Percentiles rank a stretch among this genome's conserved stretches.
phyloP scores from a whole-genome alignment of 2,329 filamentous ascomycete genomes.

The Ophiostoma ulmi region DNA sequence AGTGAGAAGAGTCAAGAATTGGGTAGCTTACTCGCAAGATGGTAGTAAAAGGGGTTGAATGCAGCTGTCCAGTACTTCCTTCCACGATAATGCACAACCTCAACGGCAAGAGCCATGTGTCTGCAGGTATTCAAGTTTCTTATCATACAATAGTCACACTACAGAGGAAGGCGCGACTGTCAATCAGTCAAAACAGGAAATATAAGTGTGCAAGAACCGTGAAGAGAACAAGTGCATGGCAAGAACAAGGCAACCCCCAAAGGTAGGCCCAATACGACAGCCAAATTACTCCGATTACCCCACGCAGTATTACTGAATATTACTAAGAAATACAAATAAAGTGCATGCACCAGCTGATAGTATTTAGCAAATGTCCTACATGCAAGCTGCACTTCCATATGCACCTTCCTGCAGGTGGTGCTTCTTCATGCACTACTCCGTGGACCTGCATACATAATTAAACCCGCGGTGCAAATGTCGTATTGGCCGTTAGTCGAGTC shows the following conservation, averaged over 20 bases:
- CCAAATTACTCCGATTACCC: not conserved
- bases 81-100: not conserved
- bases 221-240: not conserved
- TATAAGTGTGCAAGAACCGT: no score
- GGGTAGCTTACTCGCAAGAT: no score
- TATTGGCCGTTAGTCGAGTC: slow-evolving; percentile 15
- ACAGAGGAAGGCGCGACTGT: not conserved
- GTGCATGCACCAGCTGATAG: slow-evolving; percentile 11
- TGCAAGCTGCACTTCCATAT: not conserved
- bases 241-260: not conserved
- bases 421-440: slow-evolving; percentile 17
- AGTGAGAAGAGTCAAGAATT: no score
- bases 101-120: not conserved
- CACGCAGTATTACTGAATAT: no score
- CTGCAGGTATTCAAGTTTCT: not conserved
- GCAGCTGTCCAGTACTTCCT: not conserved
- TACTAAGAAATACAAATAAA: not conserved
- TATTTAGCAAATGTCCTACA: no score
- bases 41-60: no score
- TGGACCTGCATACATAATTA: slow-evolving; percentile 16
- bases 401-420: slow-evolving; percentile 4
- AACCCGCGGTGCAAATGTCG: slow-evolving; percentile 13
- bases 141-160: not conserved
- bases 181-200: no score
- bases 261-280: not conserved